These are phyloP conservation scores for Penicillium oxalicum DNA, from an alignment of 2,329 filamentous ascomycete genomes.

Conservation along the genomic window DNA sequence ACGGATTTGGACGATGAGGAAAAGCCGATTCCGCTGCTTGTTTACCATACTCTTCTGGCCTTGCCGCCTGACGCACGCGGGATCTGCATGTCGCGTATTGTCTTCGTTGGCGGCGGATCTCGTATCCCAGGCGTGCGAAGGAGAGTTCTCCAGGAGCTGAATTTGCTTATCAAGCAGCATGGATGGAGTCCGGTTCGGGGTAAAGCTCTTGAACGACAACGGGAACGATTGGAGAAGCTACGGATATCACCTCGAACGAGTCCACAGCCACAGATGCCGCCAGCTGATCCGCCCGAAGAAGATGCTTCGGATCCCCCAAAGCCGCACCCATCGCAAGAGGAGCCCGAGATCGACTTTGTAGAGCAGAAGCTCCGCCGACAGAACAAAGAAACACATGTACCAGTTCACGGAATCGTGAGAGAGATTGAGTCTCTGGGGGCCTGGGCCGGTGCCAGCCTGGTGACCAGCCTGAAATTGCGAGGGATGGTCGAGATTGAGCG, in stretches of 20 bases:
- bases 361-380: constrained; percentile 36
- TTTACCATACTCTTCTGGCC: constrained; percentile 69
- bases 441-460: constrained; percentile 60
- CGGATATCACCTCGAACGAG: constrained; percentile 17
- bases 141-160: constrained; percentile 70
- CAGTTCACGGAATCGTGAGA: constrained; percentile 38
- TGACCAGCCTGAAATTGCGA: constrained; percentile 53
- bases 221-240: constrained; percentile 41
- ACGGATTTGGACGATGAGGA: constrained; percentile 80
- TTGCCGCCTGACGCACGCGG: constrained; percentile 77
- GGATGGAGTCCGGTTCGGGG: constrained; percentile 76
- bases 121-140: constrained; percentile 72
- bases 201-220: constrained; percentile 52
- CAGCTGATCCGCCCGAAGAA: background rate
- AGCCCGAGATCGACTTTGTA: constrained; percentile 44
- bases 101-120: constrained; percentile 78
- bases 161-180: constrained; percentile 56
- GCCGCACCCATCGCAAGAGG: constrained; percentile 21
- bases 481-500: constrained; percentile 59
- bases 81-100: constrained; percentile 79
- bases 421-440: constrained; percentile 57
- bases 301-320: constrained; percentile 7
- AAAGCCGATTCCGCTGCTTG: constrained; percentile 65
- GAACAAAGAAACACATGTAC: constrained; percentile 31
- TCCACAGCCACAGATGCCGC: constrained; percentile 5